Conservation (phyloP, 2,329 filamentous ascomycete genomes). For the Blastomyces parvus region DNA sequence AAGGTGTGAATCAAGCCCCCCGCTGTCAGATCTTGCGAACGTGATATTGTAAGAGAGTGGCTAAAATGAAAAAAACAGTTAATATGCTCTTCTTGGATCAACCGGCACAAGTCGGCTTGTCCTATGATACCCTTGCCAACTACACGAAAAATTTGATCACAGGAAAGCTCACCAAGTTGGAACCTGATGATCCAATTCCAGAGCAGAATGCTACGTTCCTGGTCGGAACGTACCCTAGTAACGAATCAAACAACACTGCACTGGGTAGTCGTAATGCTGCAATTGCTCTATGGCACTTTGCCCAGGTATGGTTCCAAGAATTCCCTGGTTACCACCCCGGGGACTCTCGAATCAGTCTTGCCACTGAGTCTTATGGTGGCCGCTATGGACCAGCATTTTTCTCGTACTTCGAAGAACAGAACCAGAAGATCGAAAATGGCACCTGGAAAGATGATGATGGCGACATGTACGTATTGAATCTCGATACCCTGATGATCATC, state of each 20-base stretch:
- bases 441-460: conserved; percentile 21
- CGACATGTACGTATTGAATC: conserved; percentile 26
- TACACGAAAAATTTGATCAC: conserved; percentile 24
- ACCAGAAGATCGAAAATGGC: conserved; percentile 31
- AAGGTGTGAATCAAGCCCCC: conserved; percentile 15
- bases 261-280: conserved; percentile 46
- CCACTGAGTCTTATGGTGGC: conserved; percentile 40
- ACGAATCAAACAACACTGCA: conserved; percentile 36
- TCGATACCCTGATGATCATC: conserved; percentile 47
- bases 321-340: conserved; percentile 54
- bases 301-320: conserved; percentile 52
- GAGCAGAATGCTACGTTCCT: conserved; percentile 42
- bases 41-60: neutral
- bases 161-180: conserved; percentile 6
- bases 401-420: conserved; percentile 35
- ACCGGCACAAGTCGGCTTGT: conserved; percentile 51
- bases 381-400: conserved; percentile 36
- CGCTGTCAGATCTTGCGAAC: neutral
- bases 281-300: conserved; percentile 50
- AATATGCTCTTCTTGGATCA: conserved; percentile 64
- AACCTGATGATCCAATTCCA: conserved; percentile 21
- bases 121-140: conserved; percentile 40
- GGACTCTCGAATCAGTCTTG: conserved; percentile 42
- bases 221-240: conserved; percentile 44
- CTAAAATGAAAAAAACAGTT: conserved; percentile 20